phyloP scores from a whole-genome alignment of 345 rosid genomes.

The Leavenworthia alabamica region DNA sequence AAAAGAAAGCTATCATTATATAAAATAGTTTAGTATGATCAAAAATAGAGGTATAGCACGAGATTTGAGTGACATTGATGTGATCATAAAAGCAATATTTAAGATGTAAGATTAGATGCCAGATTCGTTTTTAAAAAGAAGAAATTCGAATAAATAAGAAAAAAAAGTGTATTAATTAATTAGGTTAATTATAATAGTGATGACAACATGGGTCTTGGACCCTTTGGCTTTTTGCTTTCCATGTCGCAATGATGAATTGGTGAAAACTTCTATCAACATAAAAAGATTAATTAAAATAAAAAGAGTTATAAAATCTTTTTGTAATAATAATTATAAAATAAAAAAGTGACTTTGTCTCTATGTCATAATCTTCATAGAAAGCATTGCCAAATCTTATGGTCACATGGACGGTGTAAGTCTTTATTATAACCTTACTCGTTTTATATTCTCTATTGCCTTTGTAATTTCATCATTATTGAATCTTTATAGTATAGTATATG shows the following conservation, averaged over 20 bases:
- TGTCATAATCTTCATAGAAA: conserved; percentile 35
- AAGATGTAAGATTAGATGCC: conserved; percentile 29
- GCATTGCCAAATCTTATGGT: conserved; percentile 34
- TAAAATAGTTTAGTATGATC: not conserved
- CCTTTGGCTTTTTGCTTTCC: conserved; percentile 29
- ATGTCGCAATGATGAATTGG: conserved; percentile 30
- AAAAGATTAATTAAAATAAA: conserved; percentile 21
- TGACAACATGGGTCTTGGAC: conserved; percentile 36
- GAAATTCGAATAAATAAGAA: conserved; percentile 28
- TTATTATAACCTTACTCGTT: conserved; percentile 33
- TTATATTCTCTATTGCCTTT: conserved; percentile 26
- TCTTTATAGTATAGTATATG: conserved; percentile 10
- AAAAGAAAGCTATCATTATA: too few relatives aligned
- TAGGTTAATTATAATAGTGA: conserved; percentile 26
- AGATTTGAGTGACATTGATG: conserved; percentile 10
- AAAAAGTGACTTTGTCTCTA: conserved; percentile 37
- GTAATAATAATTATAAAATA: conserved; percentile 10
- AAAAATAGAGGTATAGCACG: conserved; percentile 3
- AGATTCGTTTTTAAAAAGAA: conserved; percentile 29
- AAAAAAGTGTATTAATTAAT: conserved; percentile 7
- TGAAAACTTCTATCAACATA: conserved; percentile 29
- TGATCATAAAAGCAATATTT: conserved; percentile 27
- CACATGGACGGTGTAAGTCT: conserved; percentile 38
- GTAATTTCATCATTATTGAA: conserved; percentile 29
- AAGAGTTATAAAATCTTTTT: not conserved